These are phyloP conservation scores for Quaeritorhiza haematococci DNA, from an alignment of 371 early-diverging fungal species.

Conservation along the genomic window DNA sequence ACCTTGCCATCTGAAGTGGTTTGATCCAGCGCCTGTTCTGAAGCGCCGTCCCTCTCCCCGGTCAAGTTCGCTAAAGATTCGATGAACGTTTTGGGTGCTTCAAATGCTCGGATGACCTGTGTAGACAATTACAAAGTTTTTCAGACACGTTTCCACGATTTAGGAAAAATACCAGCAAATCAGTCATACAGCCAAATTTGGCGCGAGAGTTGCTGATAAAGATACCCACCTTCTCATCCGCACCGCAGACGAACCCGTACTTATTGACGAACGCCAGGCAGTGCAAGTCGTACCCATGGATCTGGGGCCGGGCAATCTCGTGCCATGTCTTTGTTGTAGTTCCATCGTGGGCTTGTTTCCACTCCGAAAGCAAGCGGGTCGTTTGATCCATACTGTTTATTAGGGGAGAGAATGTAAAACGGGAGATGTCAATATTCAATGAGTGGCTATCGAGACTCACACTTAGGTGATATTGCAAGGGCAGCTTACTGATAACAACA, in stretches of 20 bases:
- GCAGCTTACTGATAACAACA: not conserved
- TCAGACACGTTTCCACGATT: not conserved
- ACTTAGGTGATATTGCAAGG: no score
- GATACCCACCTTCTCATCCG: slow-evolving; percentile 80
- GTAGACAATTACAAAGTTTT: slow-evolving; percentile 4
- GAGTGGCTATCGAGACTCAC: no score
- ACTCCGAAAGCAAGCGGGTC: slow-evolving; percentile 73
- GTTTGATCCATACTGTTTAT: slow-evolving; percentile 79
- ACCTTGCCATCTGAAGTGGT: slow-evolving; percentile 41
- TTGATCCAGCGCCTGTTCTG: no score
- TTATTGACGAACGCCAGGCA: slow-evolving; percentile 74
- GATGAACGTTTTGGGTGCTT: slow-evolving; percentile 79
- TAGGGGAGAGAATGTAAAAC: not conserved
- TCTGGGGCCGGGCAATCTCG: slow-evolving; percentile 92
- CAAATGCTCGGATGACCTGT: slow-evolving; percentile 80
- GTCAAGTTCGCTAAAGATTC: slow-evolving; percentile 54
- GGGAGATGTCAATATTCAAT: no score
- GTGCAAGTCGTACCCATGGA: slow-evolving; percentile 92
- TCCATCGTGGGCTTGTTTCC: slow-evolving; percentile 40
- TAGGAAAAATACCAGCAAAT: not conserved
- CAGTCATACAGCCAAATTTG: not conserved
- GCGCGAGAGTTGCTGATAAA: not conserved
- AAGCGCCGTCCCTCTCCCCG: slow-evolving; percentile 32
- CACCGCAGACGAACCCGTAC: slow-evolving; percentile 79
- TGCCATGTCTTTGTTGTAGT: slow-evolving; percentile 68